These are phyloP conservation scores for Colletotrichum sp. DNA, from an alignment of 2,329 filamentous ascomycete species.

Conservation along the genomic window DNA sequence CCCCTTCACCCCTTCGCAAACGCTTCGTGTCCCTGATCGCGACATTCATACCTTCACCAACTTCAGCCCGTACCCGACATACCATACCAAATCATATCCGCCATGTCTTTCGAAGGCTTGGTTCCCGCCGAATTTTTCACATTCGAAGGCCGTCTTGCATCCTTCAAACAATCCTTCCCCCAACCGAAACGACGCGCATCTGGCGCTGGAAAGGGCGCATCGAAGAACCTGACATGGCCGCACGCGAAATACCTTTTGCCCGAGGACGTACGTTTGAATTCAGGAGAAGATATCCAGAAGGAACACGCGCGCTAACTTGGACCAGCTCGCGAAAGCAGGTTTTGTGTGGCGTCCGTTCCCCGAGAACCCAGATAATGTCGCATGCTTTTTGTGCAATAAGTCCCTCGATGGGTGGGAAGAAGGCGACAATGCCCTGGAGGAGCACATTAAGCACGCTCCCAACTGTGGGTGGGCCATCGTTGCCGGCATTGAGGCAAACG, in stretches of 20 bases:
- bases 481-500: conserved; percentile 63
- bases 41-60: background rate
- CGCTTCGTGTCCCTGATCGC: background rate
- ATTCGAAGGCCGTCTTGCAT: conserved; percentile 78
- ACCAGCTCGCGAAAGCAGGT: conserved; percentile 84
- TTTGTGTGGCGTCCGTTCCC: conserved; percentile 86
- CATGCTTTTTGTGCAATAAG: conserved; percentile 86
- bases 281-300: background rate
- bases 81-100: background rate
- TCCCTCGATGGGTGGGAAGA: conserved; percentile 92
- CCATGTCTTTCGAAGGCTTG: conserved; percentile 22
- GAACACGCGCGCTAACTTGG: conserved; percentile 9
- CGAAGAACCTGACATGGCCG: conserved; percentile 75
- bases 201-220: conserved; percentile 59
- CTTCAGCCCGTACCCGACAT: background rate
- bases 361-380: conserved; percentile 82
- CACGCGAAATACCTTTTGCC: conserved; percentile 68
- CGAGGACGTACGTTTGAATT: conserved; percentile 54
- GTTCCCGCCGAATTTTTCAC: conserved; percentile 58
- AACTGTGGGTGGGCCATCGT: conserved; percentile 88
- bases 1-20: background rate
- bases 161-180: conserved; percentile 73
- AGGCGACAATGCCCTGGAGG: conserved; percentile 79
- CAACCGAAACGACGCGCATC: conserved; percentile 74
- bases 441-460: conserved; percentile 84